A percentile compares a stretch with the other conserved stretches of the same genome.
These are phyloP conservation scores for Colletotrichum viniferum DNA, from an alignment of 2,329 filamentous ascomycete species.

Conservation along the genomic window DNA sequence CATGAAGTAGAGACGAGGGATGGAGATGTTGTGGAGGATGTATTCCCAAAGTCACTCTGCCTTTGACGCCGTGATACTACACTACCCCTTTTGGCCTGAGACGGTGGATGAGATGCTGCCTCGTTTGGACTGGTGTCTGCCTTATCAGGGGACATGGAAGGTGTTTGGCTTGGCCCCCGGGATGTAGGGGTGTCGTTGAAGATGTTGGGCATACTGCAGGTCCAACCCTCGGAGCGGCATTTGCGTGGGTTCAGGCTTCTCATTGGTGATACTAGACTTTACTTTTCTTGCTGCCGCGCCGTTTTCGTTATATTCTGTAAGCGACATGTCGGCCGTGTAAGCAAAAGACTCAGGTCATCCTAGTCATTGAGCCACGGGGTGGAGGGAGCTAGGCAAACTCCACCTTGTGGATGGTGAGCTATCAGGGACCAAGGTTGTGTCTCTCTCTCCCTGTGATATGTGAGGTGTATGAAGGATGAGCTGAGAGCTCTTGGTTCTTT, in stretches of 20 bases:
- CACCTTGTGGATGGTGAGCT: not conserved
- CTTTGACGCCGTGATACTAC: not conserved
- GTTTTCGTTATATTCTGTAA: not conserved
- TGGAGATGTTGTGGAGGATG: not conserved
- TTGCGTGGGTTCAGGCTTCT: not conserved
- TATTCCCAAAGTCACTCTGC: not conserved
- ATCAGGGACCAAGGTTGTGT: not conserved
- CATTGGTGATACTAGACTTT: not conserved
- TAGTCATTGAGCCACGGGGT: not conserved
- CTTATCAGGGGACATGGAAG: not conserved
- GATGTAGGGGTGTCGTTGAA: not conserved
- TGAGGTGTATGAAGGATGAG: not conserved
- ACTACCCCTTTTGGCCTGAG: not conserved
- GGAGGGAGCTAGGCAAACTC: not conserved
- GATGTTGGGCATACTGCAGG: not conserved
- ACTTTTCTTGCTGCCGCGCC: not conserved
- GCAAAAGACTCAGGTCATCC: not conserved
- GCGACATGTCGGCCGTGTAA: not conserved
- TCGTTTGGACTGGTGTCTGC: not conserved
- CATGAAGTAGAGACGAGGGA: not conserved
- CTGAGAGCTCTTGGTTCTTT: not conserved
- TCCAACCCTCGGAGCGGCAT: not conserved
- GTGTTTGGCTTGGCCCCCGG: not conserved
- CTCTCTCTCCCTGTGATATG: not conserved
- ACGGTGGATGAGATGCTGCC: not conserved